Conservation (phyloP, 2,329 filamentous ascomycete genomes). For the Zasmidium angulare region DNA sequence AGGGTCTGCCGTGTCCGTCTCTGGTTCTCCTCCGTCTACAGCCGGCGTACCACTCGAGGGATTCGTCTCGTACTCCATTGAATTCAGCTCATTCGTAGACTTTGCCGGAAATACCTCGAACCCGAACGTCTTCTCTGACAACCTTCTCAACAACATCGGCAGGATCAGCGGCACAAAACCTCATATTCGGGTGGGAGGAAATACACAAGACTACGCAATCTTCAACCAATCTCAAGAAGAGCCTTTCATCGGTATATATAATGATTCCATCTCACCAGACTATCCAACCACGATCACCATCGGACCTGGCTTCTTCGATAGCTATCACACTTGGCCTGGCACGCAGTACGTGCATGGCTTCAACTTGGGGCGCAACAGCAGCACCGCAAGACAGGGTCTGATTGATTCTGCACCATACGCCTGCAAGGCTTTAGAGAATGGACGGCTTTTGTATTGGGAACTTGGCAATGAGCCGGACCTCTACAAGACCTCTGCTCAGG, state of each 20-base stretch:
- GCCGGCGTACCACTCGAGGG: slow-evolving; percentile 39
- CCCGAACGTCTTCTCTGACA: slow-evolving; percentile 62
- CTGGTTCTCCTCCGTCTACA: slow-evolving; percentile 47
- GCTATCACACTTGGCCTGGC: slow-evolving; percentile 57
- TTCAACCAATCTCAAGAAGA: slow-evolving; percentile 55
- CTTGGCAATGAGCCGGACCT: slow-evolving; percentile 67
- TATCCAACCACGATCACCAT: slow-evolving; percentile 63
- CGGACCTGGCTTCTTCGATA: slow-evolving; percentile 63
- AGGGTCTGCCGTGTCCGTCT: neutral
- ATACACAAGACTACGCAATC: slow-evolving; percentile 65
- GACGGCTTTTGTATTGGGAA: slow-evolving; percentile 58
- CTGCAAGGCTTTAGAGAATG: slow-evolving; percentile 54
- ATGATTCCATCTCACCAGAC: slow-evolving; percentile 53
- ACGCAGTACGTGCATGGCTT: slow-evolving; percentile 63
- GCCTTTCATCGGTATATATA: slow-evolving; percentile 55
- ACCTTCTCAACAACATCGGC: slow-evolving; percentile 58
- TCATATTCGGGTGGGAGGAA: slow-evolving; percentile 64
- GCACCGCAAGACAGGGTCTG: slow-evolving; percentile 53
- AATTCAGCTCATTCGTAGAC: slow-evolving; percentile 55
- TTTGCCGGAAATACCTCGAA: slow-evolving; percentile 54
- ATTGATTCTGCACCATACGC: slow-evolving; percentile 56
- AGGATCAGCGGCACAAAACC: slow-evolving; percentile 58
- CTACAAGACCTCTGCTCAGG: slow-evolving; percentile 54
- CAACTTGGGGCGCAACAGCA: slow-evolving; percentile 57
- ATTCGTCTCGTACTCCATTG: slow-evolving; percentile 55